These are phyloP conservation scores for Hanseniaspora mollemarum DNA, from an alignment of 805 yeast species.

Conservation along the genomic window DNA sequence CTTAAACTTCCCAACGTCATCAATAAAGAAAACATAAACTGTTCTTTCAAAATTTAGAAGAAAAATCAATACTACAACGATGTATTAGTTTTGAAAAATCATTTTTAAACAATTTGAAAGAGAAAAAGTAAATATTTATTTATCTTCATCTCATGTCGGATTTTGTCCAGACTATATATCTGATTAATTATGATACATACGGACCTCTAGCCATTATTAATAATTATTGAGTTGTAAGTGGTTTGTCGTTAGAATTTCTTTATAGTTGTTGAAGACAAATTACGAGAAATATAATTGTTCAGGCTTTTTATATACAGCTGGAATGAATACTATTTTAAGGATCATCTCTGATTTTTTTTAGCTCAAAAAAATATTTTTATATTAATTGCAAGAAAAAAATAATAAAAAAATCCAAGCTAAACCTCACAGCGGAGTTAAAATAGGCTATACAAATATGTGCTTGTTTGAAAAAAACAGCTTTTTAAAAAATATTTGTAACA, in stretches of 20 bases:
- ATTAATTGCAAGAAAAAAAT: too few species aligned
- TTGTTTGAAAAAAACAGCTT: not conserved
- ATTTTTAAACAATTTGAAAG: not conserved
- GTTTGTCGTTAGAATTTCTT: not conserved
- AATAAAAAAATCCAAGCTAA: too few species aligned
- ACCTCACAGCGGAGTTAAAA: too few species aligned
- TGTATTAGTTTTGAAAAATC: not conserved
- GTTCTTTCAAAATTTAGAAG: not conserved
- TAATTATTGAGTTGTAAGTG: constrained; percentile 20
- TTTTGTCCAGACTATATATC: constrained; percentile 18
- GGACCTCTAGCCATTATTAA: constrained; percentile 69
- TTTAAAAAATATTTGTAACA: not conserved
- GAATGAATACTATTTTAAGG: too few species aligned
- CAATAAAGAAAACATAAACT: constrained; percentile 6
- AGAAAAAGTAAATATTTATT: not conserved
- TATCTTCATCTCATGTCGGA: constrained; percentile 13
- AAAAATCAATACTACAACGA: too few species aligned
- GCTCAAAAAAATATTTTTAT: too few species aligned
- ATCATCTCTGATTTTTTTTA: too few species aligned
- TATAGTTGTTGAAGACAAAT: not conserved
- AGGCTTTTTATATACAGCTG: too few species aligned
- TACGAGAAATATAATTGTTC: not conserved
- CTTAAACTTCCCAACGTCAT: constrained; percentile 13
- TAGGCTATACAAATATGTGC: too few species aligned
- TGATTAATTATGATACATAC: constrained; percentile 33